A percentile compares a stretch with the other conserved stretches of the same genome.
phyloP scores from a whole-genome alignment of 805 yeast genomes.

The Soucietia sequanensis region DNA sequence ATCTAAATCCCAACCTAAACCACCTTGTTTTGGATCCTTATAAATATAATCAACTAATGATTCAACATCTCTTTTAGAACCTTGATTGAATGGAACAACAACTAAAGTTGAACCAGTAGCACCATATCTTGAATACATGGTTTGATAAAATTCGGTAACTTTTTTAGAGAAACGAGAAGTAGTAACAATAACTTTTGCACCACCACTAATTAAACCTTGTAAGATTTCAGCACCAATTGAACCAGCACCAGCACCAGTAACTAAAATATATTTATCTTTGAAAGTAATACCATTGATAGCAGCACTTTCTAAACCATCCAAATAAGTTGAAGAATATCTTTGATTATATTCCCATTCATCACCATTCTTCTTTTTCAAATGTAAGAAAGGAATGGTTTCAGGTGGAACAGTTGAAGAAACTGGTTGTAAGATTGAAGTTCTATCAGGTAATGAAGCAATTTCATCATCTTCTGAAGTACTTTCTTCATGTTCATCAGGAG shows the following conservation, averaged over 20 bases:
- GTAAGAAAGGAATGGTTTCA: slow-evolving; percentile 92
- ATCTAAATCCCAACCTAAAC: slow-evolving; percentile 98
- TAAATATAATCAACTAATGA: slow-evolving; percentile 84
- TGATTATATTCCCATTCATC: slow-evolving; percentile 88
- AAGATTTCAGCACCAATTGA: slow-evolving; percentile 97
- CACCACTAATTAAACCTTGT: slow-evolving; percentile 94
- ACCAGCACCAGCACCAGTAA: slow-evolving; percentile 99
- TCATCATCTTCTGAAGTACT: slow-evolving; percentile 68
- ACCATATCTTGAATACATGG: slow-evolving; percentile 89
- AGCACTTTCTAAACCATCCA: slow-evolving; percentile 89
- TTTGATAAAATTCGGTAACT: slow-evolving; percentile 94
- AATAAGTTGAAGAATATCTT: slow-evolving; percentile 68
- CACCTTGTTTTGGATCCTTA: slow-evolving; percentile 77
- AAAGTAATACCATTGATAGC: slow-evolving; percentile 93
- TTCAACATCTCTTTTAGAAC: slow-evolving; percentile 90
- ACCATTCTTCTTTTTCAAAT: slow-evolving; percentile 74
- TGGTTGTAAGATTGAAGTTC: slow-evolving; percentile 65
- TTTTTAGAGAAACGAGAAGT: slow-evolving; percentile 93
- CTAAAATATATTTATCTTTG: slow-evolving; percentile 81
- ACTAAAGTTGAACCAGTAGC: slow-evolving; percentile 87
- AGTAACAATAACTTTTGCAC: slow-evolving; percentile 95
- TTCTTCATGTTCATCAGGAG: slow-evolving; percentile 32
- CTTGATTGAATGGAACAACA: slow-evolving; percentile 99
- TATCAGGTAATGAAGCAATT: slow-evolving; percentile 80
- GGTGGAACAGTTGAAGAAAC: slow-evolving; percentile 73